Evolutionary conservation across 139 green algal species (phyloP), one percentile per base, ranked within the genome.

Genomic region (Microglena sp.): DNA sequence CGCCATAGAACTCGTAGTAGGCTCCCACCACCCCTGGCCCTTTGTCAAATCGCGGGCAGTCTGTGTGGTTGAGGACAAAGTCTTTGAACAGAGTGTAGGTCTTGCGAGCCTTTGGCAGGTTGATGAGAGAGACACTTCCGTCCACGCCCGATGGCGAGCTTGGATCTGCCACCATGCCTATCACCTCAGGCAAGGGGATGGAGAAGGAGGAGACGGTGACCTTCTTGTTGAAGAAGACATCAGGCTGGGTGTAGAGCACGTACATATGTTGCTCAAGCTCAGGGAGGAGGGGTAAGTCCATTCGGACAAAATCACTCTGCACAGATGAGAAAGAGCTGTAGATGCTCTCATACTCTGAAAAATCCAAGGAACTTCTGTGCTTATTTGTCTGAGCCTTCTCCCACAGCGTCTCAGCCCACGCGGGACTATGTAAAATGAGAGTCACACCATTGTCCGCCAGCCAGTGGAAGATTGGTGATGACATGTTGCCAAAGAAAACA

Each of bases 161-260:
- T 11, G n/a, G n/a, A n/a, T n/a, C n/a, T n/a, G n/a, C n/a, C 55
- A n/a, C 4, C 55, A 3, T 5, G 3, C 29, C 7, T 46, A 31
- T 62, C 33, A 64, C 58, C n/a, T 15, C 18, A 76, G 62, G 64
- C 71, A 76, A 22, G 28, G 28, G 6, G 24, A 1, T 45, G 71
- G 71, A 45, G 30, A 77, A 72, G 36, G 66, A 55, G 36, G 66
- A 36, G 40, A 77, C 30, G 40, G 33, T 53, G 28, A 77, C 45
- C 32, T 31, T 59, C n/a, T 27, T 24, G n/a, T 54, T 28, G 46
- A 78, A 78, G 46, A 58, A 71, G 34, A 78, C 67, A 33, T 78
- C 72, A 3, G 72, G 36, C 24, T 78, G 67, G 32, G 72, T 78
- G 62, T 70, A 78, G 34, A 78, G 62, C 62, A 78, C 72, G 46